Base-by-base conservation (phyloP, 805 yeast species). In the Schwanniomyces sp. region DNA sequence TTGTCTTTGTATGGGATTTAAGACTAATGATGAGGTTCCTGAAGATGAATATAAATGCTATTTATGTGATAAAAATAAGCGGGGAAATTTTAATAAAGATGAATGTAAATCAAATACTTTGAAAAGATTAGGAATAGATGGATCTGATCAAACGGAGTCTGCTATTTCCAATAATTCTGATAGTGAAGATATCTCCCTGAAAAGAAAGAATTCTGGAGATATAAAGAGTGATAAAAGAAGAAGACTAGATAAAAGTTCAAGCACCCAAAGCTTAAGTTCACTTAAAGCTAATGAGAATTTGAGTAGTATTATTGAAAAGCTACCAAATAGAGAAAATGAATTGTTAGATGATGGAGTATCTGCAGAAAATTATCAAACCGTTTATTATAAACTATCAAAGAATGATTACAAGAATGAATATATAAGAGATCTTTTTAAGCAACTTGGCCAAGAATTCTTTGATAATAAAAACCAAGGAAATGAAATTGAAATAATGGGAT, bases 1-100 rank as follows among this genome's bases (percentile, higher is more conserved):
- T 69, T 91, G 94, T 25, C 75, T 81, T n/a, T 91, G 98, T 66
- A 88, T 90, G 80, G 86, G 86, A 7, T 88, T 88, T 48, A 74
- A 74, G 40, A 80, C 84, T 40, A 81, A 80, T 48, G 86, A 81
- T 34, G 84, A 86, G 43, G 95, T 84, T 0, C 96, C 96, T 0
- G 96, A 90, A 47, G 82, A 81, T 45, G 75, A 68, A 47, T 91
- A 87, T 61, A 72, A 81, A 26, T 91, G 98, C 61, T 88, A 87
- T 59, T 75, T 75, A 41, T 91, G 98, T 68, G 85, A 85, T 47
- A 62, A 69, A 40, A 47, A 52, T 21, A 70, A 73, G 47, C 67
- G 75, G 73, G 72, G 72, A 5, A 64, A 67, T 42, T 72, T 81
- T 36, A 74, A 79, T 52, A 64, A 78, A 0, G 64, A 61, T 17